Percentiles rank a stretch among this genome's conserved stretches.
phyloP scores from a whole-genome alignment of 768 basidiomycete genomes.

The Trametes elegans region DNA sequence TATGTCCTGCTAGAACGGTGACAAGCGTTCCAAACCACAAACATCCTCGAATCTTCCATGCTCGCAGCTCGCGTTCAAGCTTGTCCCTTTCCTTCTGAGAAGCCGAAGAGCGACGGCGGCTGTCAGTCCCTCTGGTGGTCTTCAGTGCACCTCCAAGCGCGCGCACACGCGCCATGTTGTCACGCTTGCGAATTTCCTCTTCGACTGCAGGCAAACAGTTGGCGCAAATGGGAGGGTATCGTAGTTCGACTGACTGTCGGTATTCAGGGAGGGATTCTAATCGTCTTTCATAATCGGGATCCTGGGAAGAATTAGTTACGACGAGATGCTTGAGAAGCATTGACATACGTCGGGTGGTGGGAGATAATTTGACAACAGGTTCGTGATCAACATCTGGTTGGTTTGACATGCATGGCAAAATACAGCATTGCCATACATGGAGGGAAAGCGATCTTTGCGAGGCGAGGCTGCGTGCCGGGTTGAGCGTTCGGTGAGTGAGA shows the following conservation, averaged over 20 bases:
- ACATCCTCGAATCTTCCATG: constrained; percentile 69
- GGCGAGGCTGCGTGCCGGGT: constrained; percentile 54
- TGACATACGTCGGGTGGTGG: constrained; percentile 69
- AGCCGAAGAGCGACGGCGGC: constrained; percentile 45
- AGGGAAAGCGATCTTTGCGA: constrained; percentile 66
- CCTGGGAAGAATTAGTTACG: constrained; percentile 40
- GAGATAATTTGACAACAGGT: constrained; percentile 87
- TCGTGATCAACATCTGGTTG: constrained; percentile 87
- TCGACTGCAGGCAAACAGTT: constrained; percentile 77
- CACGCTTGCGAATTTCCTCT: constrained; percentile 73
- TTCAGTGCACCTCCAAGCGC: constrained; percentile 63
- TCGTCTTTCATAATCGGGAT: constrained; percentile 66
- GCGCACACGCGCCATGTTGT: constrained; percentile 76
- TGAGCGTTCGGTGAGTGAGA: not conserved
- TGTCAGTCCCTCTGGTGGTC: constrained; percentile 45
- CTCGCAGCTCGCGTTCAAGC: constrained; percentile 46
- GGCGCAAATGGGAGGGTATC: constrained; percentile 87
- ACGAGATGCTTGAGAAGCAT: not conserved
- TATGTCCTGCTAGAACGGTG: constrained; percentile 14
- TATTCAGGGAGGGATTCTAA: constrained; percentile 69
- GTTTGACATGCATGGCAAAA: constrained; percentile 90
- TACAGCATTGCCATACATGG: constrained; percentile 52
- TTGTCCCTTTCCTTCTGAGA: constrained; percentile 42
- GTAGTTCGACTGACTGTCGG: constrained; percentile 65
- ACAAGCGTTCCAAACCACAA: constrained; percentile 58